Evolutionary conservation across 176 grass and related monocot species (phyloP), one percentile per base, ranked within the genome.

Genomic region (Triticum dicoccoides): DNA sequence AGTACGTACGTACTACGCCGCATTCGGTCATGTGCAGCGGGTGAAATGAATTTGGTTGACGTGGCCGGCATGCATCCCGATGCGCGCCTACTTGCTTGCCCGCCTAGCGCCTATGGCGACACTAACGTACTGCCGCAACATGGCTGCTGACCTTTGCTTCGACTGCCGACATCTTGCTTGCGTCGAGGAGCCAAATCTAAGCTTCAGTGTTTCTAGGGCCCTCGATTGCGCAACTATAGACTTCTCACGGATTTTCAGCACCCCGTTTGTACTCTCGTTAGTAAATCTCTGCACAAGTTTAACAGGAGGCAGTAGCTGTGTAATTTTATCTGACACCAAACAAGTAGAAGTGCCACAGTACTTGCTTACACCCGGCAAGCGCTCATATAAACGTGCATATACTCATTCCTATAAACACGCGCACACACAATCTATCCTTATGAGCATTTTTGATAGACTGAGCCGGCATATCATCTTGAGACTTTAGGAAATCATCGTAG

Each of bases 71-170:
- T 83, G 49, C 73, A 83, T 86, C 76, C 49, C 73, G 2, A 87
- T 78, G 89, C 52, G 25, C 66, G 1, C 4, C 42, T 42, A 11
- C 17, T 10, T 20, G 34, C 63, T 51, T 25, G 15, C 51, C 15
- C 2, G 15, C 54, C 54, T 59, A 59, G 54, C 6, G 10, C 32
- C 74, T 47, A 61, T 30, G 65, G 79, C 6, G 58, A 77, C 61
- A 24, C 61, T 80, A 80, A 77, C 74, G 74, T 77, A 54, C 27
- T 17, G 44, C 25, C 15, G 47, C 47, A 23, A 15, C 41, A 34
- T 82, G 65, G 79, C 27, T 79, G 52, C 61, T 79, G 79, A 74
- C 82, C 62, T 79, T 56, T 47, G 70, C 86, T 78, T 11, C 68
- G 11, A 18, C 61, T 81, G 69, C 85, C 78, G 56, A 65, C 85